These are phyloP conservation scores for Fusarium guadeloupense DNA, from an alignment of 2,329 filamentous ascomycete genomes.

Conservation along the genomic window DNA sequence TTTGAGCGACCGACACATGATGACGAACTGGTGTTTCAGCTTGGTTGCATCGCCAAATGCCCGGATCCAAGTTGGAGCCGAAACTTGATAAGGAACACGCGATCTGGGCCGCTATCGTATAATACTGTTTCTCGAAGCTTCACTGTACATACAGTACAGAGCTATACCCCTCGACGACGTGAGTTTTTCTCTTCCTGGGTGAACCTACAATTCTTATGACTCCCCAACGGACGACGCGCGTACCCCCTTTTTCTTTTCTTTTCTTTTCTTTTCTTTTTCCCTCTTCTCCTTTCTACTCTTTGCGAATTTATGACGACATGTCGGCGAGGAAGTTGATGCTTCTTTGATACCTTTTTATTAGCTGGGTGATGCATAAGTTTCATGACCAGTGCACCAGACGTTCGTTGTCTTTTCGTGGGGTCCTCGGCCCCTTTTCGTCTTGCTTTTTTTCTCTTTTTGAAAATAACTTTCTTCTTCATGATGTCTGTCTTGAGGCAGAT, in stretches of 20 bases:
- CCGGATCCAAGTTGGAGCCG: constrained; percentile 13
- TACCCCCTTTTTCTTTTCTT: neutral
- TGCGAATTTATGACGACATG: constrained; percentile 40
- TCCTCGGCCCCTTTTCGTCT: constrained; percentile 17
- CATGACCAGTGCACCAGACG: constrained; percentile 39
- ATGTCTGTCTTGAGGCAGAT: constrained; percentile 18
- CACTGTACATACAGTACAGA: constrained; percentile 9
- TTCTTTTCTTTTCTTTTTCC: constrained; percentile 1
- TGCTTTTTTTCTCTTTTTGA: constrained; percentile 19
- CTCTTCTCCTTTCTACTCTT: constrained; percentile 18
- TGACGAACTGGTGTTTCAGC: constrained; percentile 35
- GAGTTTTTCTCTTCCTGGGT: constrained; percentile 22
- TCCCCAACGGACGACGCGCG: constrained; percentile 30
- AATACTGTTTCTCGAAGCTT: constrained; percentile 13
- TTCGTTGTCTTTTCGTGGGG: constrained; percentile 35
- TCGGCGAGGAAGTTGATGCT: constrained; percentile 41
- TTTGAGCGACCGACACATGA: constrained; percentile 45
- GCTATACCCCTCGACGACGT: constrained; percentile 10
- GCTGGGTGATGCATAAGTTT: constrained; percentile 39
- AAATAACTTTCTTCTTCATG: constrained; percentile 22
- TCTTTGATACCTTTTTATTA: constrained; percentile 46
- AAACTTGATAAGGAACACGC: constrained; percentile 15
- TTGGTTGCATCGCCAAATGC: constrained; percentile 26
- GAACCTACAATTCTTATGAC: constrained; percentile 31
- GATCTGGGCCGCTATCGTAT: constrained; percentile 6